Evolutionary conservation across 345 rosid genomes (phyloP), one percentile per base, ranked within the genome.

Genomic region (Schrenkiella parvula): DNA sequence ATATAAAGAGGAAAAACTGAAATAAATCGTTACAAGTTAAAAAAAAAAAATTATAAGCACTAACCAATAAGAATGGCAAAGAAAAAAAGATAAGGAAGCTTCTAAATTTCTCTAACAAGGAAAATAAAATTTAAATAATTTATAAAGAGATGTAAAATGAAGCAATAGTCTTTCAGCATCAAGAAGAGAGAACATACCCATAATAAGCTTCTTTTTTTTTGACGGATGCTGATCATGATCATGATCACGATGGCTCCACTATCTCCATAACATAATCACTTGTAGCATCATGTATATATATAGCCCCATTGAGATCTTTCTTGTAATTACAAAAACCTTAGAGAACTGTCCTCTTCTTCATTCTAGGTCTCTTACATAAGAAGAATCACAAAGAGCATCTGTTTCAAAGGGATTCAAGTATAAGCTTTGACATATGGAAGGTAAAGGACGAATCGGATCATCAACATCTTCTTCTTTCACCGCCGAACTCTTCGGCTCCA

Each of bases 401-500:
- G 12, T 66, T 13, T 35, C 22, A 34, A 50, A 48, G 46, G 21
- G 47, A 39, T n/a, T 26, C 18, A 34, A 66, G 28, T 66, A 14
- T 74, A 25, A 50, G 39, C 28, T 58, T 59, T 48, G n/a, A 8
- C 9, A 61, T 1, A 88, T 88, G 98, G 98, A 87, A n/a, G 55
- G 66, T 64, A 86, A 84, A 79, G 85, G 83, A 74, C 80, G 85
- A 73, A 70, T 55, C 15, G 69, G 80, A 48, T 81, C 79, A 75
- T 75, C 87, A 41, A 77, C 85, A 37, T 88, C 88, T 59, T 83
- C 86, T 35, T 88, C 89, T 14, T 86, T 86, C 52, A 81, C 87
- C 8, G 76, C 88, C 44, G 88, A 88, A 55, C 92, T 92, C 67
- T 92, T 88, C 29, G 91, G 96, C 70, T 81, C 75, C 63, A 92